Percentiles rank a stretch among this genome's conserved stretches.
These are phyloP conservation scores for Scytalidium lignicola DNA, from an alignment of 2,329 filamentous ascomycete genomes.

Conservation along the genomic window DNA sequence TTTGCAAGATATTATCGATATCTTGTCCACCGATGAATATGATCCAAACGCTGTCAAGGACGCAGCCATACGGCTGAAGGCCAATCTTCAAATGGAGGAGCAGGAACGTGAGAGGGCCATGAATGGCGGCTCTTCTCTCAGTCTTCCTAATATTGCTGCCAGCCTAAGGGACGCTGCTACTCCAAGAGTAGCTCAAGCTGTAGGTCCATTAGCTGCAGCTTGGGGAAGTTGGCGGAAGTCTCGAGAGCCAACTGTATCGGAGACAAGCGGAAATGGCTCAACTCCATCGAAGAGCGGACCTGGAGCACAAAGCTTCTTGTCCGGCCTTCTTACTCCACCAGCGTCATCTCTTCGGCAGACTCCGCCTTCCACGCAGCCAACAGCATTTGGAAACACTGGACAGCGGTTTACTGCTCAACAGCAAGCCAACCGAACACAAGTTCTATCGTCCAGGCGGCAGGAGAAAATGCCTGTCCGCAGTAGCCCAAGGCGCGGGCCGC, in stretches of 20 bases:
- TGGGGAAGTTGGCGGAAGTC: conserved; percentile 90
- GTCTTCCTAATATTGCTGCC: conserved; percentile 70
- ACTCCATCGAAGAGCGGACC: conserved; percentile 26
- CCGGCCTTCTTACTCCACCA: conserved; percentile 86
- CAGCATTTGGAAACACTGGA: conserved; percentile 56
- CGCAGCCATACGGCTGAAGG: conserved; percentile 85
- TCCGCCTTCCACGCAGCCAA: conserved; percentile 50
- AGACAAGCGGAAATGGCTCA: conserved; percentile 9
- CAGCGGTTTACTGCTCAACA: conserved; percentile 51
- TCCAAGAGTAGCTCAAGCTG: conserved; percentile 77
- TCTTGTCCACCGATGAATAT: conserved; percentile 68
- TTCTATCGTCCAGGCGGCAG: conserved; percentile 30
- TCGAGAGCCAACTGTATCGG: conserved; percentile 15
- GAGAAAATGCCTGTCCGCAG: conserved; percentile 35
- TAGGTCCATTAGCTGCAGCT: conserved; percentile 77
- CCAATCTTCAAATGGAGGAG: conserved; percentile 96
- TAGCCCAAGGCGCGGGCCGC: conserved; percentile 41
- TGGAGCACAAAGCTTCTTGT: conserved; percentile 58
- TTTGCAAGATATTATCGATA: conserved; percentile 82
- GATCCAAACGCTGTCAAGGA: conserved; percentile 79
- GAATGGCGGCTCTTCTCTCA: conserved; percentile 61
- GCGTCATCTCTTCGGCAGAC: conserved; percentile 63
- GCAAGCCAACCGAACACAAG: conserved; percentile 30
- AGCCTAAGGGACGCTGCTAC: conserved; percentile 71
- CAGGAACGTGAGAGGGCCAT: conserved; percentile 86